phyloP scores from a whole-genome alignment of 257 asterid species.

The Hygrophila difformis region DNA sequence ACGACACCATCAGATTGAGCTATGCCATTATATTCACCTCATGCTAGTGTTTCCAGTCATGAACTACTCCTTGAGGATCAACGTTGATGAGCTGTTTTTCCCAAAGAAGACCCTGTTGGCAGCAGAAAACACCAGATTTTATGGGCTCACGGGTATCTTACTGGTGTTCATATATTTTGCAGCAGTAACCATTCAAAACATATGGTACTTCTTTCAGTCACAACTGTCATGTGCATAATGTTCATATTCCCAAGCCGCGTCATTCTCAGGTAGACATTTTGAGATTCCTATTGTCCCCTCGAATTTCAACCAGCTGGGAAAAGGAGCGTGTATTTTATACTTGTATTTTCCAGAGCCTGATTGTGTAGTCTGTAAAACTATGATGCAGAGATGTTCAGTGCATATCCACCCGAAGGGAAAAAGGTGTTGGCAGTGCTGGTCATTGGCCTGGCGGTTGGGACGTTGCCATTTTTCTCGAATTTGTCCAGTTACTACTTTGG shows the following conservation, averaged over 20 bases:
- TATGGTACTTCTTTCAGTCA: conserved; percentile 4
- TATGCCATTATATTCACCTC: conserved; percentile 89
- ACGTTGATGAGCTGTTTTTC: conserved; percentile 71
- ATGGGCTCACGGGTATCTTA: background rate
- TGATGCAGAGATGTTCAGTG: conserved; percentile 60
- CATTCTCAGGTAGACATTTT: conserved; percentile 58
- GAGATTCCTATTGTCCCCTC: too few species aligned
- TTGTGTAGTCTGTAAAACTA: background rate
- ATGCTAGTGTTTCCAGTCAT: conserved; percentile 98
- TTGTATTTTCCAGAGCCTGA: too few species aligned
- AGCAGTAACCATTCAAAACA: background rate
- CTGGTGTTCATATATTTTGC: background rate
- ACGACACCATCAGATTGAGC: conserved; percentile 63
- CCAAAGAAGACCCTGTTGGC: conserved; percentile 40
- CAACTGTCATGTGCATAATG: conserved; percentile 89
- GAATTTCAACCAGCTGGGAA: too few species aligned
- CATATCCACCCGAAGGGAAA: conserved; percentile 49
- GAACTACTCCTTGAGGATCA: conserved; percentile 80
- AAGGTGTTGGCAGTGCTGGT: conserved; percentile 62
- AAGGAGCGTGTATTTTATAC: too few species aligned
- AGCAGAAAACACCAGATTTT: background rate
- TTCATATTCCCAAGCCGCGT: conserved; percentile 90
- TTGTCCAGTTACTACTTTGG: conserved; percentile 29
- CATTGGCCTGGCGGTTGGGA: conserved; percentile 64
- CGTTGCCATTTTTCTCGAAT: conserved; percentile 74